Evolutionary conservation across 2,329 filamentous ascomycete species (phyloP), one percentile per base, ranked within the genome.

Genomic region (Mycosphaerella arachidis): DNA sequence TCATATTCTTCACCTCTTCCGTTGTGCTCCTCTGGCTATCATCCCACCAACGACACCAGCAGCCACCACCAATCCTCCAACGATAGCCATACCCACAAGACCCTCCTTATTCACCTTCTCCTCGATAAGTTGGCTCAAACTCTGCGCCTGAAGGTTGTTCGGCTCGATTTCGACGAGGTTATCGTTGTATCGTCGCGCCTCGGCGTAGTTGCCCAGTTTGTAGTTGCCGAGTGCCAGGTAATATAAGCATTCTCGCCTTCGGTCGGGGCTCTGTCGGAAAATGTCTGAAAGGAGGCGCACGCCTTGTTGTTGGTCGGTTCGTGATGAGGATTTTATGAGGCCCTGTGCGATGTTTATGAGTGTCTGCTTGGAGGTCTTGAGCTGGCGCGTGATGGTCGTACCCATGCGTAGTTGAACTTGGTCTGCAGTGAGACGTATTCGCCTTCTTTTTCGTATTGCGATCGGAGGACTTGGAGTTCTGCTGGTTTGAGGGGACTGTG

Each of bases 331-430:
- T 81, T 97, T 99, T 71, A 99, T 96, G 67, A 99, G 84, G 67
- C 94, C 94, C 92, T 96, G 64, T 45, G 63, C 13, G 66, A 45
- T 24, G 24, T 24, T 24, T 33, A 51, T 40, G 37, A 13, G 35
- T 30, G 30, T 24, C 43, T 35, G 9, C 24, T 3, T 3, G 20
- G 2, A 9, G 7, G 6, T 45, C 12, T 27, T 48, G 35, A 24
- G 16, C n/a, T 20, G 8, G 18, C 3, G 31, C 2, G 3, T 7
- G 5, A 13, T 40, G 27, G 16, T 3, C 40, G 10, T 85, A 96
- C 92, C 94, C 94, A 99, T 73, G 94, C 93, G 76, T 93, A 97
- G 86, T 99, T 99, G 85, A 99, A 99, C 75, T 97, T 97, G 63
- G 94, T 99, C 77, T 99, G 94, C 45, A 99, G 85, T 61, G 93